Base-by-base conservation (phyloP, 169 alveolate species). In the Cryptosporidium bovis region DNA sequence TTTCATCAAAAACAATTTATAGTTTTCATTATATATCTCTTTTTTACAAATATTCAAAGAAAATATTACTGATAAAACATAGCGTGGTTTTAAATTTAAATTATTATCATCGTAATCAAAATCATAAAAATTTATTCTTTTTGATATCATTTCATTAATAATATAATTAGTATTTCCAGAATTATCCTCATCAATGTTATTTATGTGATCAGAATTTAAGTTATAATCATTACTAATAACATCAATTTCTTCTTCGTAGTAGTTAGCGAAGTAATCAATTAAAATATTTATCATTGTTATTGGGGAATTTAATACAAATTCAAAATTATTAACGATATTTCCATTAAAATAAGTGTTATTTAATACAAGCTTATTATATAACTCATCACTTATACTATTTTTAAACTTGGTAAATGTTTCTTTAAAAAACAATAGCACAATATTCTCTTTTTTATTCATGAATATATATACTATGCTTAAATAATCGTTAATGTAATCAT, bases 31-130 rank as follows among this genome's bases (percentile, higher is more conserved):
- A 8, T 53, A 69, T 12, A 69, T 13, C 10, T 53, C 60, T 3
- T 69, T 53, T 69, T 51, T 56, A 0, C 56, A 64, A 31, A 69
- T 16, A 34, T 69, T 31, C 13, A 69, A 31, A 20, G 83, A 69
- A 69, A 69, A 69, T n/a, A 69, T 33, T 20, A 69, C n/a, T 55
- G 83, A 69, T 31, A 69, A 48, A 2, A 69, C 56, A 36, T 69
- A 69, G 31, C 51, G 56, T 69, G 83, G 83, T 5, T 55, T 13
- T 16, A 69, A 33, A 1, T 56, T 56, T 29, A 69, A 51, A 18
- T 64, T 53, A 51, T 51, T 69, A 55, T 69, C 66, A 29, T 69
- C 51, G 31, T 48, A 31, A 29, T 24, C 50, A 36, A 33, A 65
- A 7, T 36, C 56, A 40, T 40, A 40, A 40, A 40, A 40, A 40